Evolutionary conservation across 257 asterid species (phyloP), one percentile per base, ranked within the genome.

Genomic region (Ehretia macrophylla): DNA sequence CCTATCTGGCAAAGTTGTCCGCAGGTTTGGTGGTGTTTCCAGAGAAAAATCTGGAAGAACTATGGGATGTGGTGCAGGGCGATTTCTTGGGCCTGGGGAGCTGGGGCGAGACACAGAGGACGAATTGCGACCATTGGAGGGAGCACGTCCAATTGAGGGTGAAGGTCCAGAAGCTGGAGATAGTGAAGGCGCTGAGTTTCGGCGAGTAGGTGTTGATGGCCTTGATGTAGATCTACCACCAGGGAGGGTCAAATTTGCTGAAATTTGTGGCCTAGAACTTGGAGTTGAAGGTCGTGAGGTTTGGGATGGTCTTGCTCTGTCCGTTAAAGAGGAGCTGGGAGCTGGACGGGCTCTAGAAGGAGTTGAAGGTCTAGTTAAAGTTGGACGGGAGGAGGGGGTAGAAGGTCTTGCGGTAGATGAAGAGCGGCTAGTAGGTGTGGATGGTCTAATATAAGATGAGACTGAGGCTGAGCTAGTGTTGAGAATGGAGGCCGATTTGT

Each of bases 201-300:
- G 89, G 55, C 94, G 94, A 46, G 94, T 86, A 66, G 99, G 99
- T 35, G 99, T 93, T 64, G 95, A 93, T 63, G 99, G 92, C 77
- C 99, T 82, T 14, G 99, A 86, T 62, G 82, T 64, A 58, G 90
- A 66, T 56, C 95, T 83, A 65, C 73, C 14, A 66, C 82, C 68
- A 54, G 84, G 78, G 50, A 94, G 67, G 69, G 52, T 86, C 69
- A 65, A 17, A 65, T 77, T 82, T 58, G 83, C 77, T 14, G 95
- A 63, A 48, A 79, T 68, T 62, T 81, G 97, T 57, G 95, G 72
- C 84, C 97, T 81, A 22, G 99, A 84, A 58, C 78, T 89, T 65
- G 99, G 99, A 71, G 99, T 93, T 74, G 99, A 89, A 61, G 99
- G 97, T 67, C 99, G 83, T 19, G 97, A 86, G 77, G 74, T 81